phyloP scores from a whole-genome alignment of 1,139 yeast species.

The Blastobotrys niveus region DNA sequence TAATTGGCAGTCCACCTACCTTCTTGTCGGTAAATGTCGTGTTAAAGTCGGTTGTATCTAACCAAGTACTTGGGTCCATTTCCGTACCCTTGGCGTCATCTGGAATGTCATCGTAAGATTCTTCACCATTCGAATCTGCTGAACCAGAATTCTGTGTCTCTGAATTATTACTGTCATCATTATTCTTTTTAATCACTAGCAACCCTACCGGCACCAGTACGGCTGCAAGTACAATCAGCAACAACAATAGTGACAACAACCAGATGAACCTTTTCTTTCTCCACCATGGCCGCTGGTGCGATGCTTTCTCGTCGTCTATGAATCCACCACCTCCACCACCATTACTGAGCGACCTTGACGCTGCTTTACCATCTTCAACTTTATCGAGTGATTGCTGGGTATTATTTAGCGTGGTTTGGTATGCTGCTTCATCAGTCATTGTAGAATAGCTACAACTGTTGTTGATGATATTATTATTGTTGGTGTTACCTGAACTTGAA shows the following conservation, averaged over 20 bases:
- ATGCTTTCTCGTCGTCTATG: background rate
- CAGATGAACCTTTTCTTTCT: constrained; percentile 16
- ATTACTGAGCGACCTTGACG: too few relatives aligned
- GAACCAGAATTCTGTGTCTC: background rate
- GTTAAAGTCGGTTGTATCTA: constrained; percentile 33
- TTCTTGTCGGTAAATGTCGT: constrained; percentile 34
- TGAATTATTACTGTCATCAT: background rate
- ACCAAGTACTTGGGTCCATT: constrained; percentile 34
- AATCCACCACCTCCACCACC: background rate
- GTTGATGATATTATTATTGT: too few relatives aligned
- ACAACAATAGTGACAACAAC: constrained; percentile 17
- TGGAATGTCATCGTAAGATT: constrained; percentile 18
- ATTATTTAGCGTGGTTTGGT: background rate
- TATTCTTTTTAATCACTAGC: constrained; percentile 24
- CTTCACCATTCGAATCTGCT: background rate
- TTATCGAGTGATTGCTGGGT: constrained; percentile 7
- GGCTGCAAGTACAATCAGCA: constrained; percentile 26
- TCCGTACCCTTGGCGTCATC: constrained; percentile 27
- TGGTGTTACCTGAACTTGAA: too few relatives aligned
- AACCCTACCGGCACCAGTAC: constrained; percentile 33
- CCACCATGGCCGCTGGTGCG: constrained; percentile 10
- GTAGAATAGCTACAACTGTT: background rate
- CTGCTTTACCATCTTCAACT: constrained; percentile 1
- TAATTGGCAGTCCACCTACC: constrained; percentile 36
- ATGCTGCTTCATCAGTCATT: constrained; percentile 2